These are phyloP conservation scores for Arachis hypogaea DNA, from an alignment of 306 rosid genomes.

Conservation along the genomic window DNA sequence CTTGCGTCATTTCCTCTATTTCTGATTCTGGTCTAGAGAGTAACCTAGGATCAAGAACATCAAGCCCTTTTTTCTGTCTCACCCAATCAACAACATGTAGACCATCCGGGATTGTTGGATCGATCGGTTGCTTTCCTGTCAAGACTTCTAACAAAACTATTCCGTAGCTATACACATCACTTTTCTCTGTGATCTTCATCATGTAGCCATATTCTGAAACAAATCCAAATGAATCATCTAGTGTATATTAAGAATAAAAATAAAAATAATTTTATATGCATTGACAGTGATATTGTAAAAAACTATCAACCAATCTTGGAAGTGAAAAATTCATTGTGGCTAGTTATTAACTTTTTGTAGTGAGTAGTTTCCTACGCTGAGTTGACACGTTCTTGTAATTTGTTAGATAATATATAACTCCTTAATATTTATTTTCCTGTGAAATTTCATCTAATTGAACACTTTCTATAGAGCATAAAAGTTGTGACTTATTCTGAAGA, in stretches of 20 bases:
- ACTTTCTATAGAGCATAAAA: neutral
- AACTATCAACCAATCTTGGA: no score
- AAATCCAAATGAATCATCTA: slow-evolving; percentile 1
- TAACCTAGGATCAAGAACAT: slow-evolving; percentile 71
- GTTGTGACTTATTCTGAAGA: neutral
- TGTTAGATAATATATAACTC: no score
- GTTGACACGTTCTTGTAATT: no score
- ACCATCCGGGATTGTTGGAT: slow-evolving; percentile 94
- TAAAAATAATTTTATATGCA: no score
- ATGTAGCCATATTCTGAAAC: slow-evolving; percentile 86
- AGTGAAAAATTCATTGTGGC: no score
- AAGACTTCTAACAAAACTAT: slow-evolving; percentile 80
- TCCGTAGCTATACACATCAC: slow-evolving; percentile 86
- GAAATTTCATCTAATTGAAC: neutral
- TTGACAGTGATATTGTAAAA: no score
- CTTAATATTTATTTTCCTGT: slow-evolving; percentile 10
- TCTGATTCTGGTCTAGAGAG: slow-evolving; percentile 80
- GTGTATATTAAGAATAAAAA: neutral
- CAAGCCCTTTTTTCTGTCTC: slow-evolving; percentile 67
- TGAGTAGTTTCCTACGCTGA: no score
- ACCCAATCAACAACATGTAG: slow-evolving; percentile 95
- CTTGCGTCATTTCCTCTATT: slow-evolving; percentile 84
- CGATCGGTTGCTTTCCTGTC: slow-evolving; percentile 96
- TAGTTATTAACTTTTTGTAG: no score
- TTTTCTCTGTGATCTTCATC: slow-evolving; percentile 78